Percentiles rank a stretch among this genome's conserved stretches.
Evolutionary conservation across 345 rosid species (phyloP).

Genomic region (Isatis tinctoria): DNA sequence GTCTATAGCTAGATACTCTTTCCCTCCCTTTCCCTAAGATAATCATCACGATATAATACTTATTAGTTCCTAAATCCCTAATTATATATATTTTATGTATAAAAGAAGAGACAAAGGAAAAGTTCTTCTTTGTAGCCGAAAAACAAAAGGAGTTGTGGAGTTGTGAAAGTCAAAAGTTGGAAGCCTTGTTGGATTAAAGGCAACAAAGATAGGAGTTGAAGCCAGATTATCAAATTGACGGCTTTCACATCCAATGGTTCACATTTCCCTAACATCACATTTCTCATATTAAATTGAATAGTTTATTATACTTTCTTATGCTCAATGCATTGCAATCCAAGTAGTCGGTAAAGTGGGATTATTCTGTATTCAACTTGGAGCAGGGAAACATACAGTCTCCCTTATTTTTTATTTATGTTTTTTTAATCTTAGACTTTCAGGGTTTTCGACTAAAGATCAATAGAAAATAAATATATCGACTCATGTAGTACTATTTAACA

Average conservation of each 20-base stretch:
- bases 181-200: constrained; percentile 16
- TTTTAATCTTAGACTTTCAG: no score
- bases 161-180: constrained; percentile 23
- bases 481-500: no score
- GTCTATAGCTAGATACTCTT: not conserved
- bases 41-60: not conserved
- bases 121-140: constrained; percentile 21
- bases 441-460: not conserved
- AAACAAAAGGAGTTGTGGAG: constrained; percentile 5
- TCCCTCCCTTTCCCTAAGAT: not conserved
- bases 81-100: not conserved
- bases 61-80: not conserved
- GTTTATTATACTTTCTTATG: not conserved
- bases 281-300: not conserved
- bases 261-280: not conserved
- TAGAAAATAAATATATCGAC: not conserved
- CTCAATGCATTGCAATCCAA: not conserved
- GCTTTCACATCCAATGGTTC: constrained; percentile 23
- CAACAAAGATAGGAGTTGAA: not conserved
- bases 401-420: not conserved
- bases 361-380: not conserved
- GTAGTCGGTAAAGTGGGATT: constrained; percentile 1
- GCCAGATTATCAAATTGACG: not conserved
- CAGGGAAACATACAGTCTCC: constrained; percentile 8
- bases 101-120: constrained; percentile 2